Percentiles rank a stretch among this genome's conserved stretches.
phyloP scores from a whole-genome alignment of 306 rosid genomes.

The Gynostemma pentaphyllum region DNA sequence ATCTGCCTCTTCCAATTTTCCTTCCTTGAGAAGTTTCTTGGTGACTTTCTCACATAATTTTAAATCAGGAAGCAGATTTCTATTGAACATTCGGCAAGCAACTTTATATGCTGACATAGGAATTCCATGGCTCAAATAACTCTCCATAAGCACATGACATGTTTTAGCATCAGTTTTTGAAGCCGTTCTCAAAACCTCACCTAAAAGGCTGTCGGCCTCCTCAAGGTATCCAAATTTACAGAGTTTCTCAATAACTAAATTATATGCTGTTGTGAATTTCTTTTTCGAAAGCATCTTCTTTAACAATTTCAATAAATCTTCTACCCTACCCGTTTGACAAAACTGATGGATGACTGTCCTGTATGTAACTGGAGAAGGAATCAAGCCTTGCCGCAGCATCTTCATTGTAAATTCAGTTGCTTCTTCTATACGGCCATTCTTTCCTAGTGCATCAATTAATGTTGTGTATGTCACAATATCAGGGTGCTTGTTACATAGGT shows the following conservation, averaged over 20 bases:
- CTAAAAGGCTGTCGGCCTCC: slow-evolving; percentile 64
- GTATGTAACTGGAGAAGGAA: slow-evolving; percentile 80
- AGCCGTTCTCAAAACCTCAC: slow-evolving; percentile 81
- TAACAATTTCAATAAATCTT: slow-evolving; percentile 51
- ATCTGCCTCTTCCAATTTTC: slow-evolving; percentile 66
- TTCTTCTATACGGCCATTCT: slow-evolving; percentile 61
- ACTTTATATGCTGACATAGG: slow-evolving; percentile 70
- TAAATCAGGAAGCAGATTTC: slow-evolving; percentile 73
- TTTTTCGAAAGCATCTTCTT: slow-evolving; percentile 58
- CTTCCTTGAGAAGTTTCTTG: slow-evolving; percentile 42
- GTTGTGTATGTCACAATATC: slow-evolving; percentile 67
- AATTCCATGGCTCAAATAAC: slow-evolving; percentile 47
- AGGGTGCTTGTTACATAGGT: slow-evolving; percentile 77
- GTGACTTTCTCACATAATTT: slow-evolving; percentile 69
- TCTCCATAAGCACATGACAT: slow-evolving; percentile 66
- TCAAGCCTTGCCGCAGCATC: slow-evolving; percentile 64
- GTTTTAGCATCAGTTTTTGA: slow-evolving; percentile 66
- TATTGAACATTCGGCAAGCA: slow-evolving; percentile 69
- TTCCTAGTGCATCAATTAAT: slow-evolving; percentile 62
- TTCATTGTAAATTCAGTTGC: slow-evolving; percentile 44
- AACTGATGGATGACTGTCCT: slow-evolving; percentile 63
- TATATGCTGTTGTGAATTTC: slow-evolving; percentile 43
- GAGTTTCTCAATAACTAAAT: slow-evolving; percentile 77
- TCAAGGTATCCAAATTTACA: slow-evolving; percentile 59
- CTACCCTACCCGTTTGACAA: slow-evolving; percentile 51